Conservation (phyloP, 2,329 filamentous ascomycete genomes). For the Xylaria sp. region DNA sequence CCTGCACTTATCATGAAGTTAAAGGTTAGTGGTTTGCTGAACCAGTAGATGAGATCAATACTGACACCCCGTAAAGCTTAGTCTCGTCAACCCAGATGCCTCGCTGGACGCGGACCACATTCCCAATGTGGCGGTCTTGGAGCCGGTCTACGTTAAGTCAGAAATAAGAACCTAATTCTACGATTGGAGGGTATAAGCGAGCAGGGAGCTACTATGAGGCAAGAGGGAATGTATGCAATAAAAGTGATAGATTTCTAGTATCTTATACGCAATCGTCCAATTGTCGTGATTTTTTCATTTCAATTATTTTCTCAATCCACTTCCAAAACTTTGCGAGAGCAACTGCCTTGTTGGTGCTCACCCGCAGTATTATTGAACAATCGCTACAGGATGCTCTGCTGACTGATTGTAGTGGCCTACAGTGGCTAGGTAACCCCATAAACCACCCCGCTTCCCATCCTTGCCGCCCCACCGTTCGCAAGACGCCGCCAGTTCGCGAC, state of each 20-base stretch:
- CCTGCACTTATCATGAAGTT: conserved; percentile 38
- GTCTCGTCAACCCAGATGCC: conserved; percentile 35
- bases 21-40: background rate
- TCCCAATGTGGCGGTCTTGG: conserved; percentile 30
- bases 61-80: conserved; percentile 34
- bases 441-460: too few relatives aligned
- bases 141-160: conserved; percentile 34
- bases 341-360: too few relatives aligned
- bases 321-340: too few relatives aligned
- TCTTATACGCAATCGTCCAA: background rate
- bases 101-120: conserved; percentile 36
- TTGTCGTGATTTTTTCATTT: too few relatives aligned
- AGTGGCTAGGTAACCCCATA: too few relatives aligned
- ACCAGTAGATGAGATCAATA: background rate
- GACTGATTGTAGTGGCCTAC: too few relatives aligned
- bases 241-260: background rate
- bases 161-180: conserved; percentile 30
- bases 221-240: background rate
- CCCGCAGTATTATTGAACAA: too few relatives aligned
- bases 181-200: too few relatives aligned
- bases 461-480: too few relatives aligned
- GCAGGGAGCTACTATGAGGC: background rate
- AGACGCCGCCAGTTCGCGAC: too few relatives aligned
- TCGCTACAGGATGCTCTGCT: too few relatives aligned
- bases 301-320: background rate